Base-by-base conservation (phyloP, 495 filamentous ascomycete species). In the Hypoxylon perforatum region DNA sequence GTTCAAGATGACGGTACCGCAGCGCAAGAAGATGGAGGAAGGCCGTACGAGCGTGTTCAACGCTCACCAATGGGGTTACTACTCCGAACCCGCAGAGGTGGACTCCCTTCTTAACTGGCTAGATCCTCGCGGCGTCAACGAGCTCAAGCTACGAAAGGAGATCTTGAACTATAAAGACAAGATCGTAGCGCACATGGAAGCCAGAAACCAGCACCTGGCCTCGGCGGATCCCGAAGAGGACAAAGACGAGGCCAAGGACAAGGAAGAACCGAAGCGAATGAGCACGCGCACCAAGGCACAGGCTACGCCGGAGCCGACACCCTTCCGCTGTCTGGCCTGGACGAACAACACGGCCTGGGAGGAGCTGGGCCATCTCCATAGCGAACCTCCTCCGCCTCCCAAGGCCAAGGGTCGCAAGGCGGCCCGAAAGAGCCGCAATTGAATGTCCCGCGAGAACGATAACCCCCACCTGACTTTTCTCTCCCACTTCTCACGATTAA, bases 21-120 rank as follows among this genome's bases (percentile, higher is more conserved):
- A 97, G 75, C 88, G 95, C 69, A 96, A 94, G 81, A 87, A 88
- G 77, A 73, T 82, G 25, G 95, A 99, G 75, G 94, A 98, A 76
- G 95, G 92, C 12, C 76, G 82, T 12, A 97, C 92, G 0, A 88
- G 88, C 67, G 85, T 97, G 0, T 87, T 85, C 30, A 88, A 84
- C 62, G 93, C 95, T 1, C 79, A 78, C 9, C 90, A 97, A 74
- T 98, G 94, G 92, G 95, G 91, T 12, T 99, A 91, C 79, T 92
- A 91, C 73, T 91, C 95, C 47, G 89, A 94, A 1, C 88, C 92
- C 0, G 85, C 88, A 18, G 80, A 88, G 19, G 75, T 99, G 6
- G 92, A 94, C 47, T 84, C 82, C 57, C 85, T 98, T 14, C 85
- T 97, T 51, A 85, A 83, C 23, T 99, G 95, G 95, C 83, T 99